These are phyloP conservation scores for Solanum hybrid DNA, from an alignment of 305 asterid genomes.

Conservation along the genomic window DNA sequence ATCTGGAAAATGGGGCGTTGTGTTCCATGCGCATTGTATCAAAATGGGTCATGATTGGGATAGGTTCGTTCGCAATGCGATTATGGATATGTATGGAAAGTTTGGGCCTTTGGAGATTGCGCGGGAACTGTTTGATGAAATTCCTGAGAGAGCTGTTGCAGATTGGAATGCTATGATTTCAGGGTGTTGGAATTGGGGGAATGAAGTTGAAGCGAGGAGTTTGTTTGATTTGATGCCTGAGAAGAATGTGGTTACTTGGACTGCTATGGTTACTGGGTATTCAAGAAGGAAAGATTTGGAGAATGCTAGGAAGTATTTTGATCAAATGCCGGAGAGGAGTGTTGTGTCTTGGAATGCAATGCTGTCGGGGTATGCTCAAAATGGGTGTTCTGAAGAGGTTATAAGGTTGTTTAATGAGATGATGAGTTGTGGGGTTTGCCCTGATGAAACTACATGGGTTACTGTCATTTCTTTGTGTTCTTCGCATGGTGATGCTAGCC, in stretches of 20 bases:
- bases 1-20: slow-evolving; percentile 30
- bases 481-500: slow-evolving; percentile 32
- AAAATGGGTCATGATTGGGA: slow-evolving; percentile 43
- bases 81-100: slow-evolving; percentile 46
- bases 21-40: slow-evolving; percentile 39
- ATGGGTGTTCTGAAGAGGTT: slow-evolving; percentile 44
- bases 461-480: slow-evolving; percentile 61
- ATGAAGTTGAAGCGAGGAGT: slow-evolving; percentile 30
- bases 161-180: slow-evolving; percentile 73
- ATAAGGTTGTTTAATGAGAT: slow-evolving; percentile 41
- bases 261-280: slow-evolving; percentile 63
- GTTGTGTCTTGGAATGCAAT: slow-evolving; percentile 79
- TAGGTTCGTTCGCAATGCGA: slow-evolving; percentile 39
- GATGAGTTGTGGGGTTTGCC: slow-evolving; percentile 37
- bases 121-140: slow-evolving; percentile 58
- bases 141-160: slow-evolving; percentile 32
- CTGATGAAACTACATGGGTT: slow-evolving; percentile 59
- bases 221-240: slow-evolving; percentile 49
- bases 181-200: slow-evolving; percentile 64
- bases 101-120: slow-evolving; percentile 51
- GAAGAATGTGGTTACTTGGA: slow-evolving; percentile 66
- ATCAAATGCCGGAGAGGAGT: slow-evolving; percentile 48
- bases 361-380: slow-evolving; percentile 63
- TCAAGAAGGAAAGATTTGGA: slow-evolving; percentile 44
- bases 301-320: slow-evolving; percentile 50